Base-by-base conservation (phyloP, 2,329 filamentous ascomycete genomes). In the Tricladium varicosporioides region DNA sequence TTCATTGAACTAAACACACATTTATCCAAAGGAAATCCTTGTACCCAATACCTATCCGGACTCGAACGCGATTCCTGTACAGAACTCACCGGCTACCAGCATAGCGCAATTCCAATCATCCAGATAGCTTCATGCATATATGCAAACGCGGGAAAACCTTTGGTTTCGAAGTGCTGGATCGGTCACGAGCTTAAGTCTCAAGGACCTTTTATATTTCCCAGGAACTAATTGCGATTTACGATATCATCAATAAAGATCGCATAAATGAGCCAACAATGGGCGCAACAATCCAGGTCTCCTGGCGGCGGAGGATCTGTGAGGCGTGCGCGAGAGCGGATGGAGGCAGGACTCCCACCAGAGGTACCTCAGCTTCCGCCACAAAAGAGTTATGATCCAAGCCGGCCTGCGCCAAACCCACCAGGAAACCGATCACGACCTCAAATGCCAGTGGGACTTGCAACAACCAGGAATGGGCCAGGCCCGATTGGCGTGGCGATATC, bases 251-350 rank as follows among this genome's bases (percentile, higher is more conserved):
- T 48, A 51, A 36, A 44, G 51, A 43, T 53, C 53, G 51, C 53
- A 48, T 58, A 55, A 56, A 69, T 70, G 68, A 69, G 60, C 66
- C 61, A 66, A 58, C 62, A 62, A 65, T 67, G 65, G 65, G 56
- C 51, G 48, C 54, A 50, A 42, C 58, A 61, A 44, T 52, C 60
- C 46, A 51, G 58, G 43, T 45, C 54, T 32, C 43, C 53, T 51
- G 60, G 54, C 22, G 63, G 59, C 71, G 75, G 71, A 64, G 79
- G 79, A 66, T 82, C 81, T 59, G 76, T 82, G 64, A 78, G 71
- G 70, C 78, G 76, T 68, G 81, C 80, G 42, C 78, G 82, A 70
- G 81, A 84, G 69, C 75, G 75, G 62, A 77, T 77, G 56, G 74
- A 76, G 65, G 75, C 74, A 58, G 78, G 76, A 36, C 56, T 68